Evolutionary conservation across 2,329 filamentous ascomycete genomes (phyloP).

Genomic region (Xylariales sp.): DNA sequence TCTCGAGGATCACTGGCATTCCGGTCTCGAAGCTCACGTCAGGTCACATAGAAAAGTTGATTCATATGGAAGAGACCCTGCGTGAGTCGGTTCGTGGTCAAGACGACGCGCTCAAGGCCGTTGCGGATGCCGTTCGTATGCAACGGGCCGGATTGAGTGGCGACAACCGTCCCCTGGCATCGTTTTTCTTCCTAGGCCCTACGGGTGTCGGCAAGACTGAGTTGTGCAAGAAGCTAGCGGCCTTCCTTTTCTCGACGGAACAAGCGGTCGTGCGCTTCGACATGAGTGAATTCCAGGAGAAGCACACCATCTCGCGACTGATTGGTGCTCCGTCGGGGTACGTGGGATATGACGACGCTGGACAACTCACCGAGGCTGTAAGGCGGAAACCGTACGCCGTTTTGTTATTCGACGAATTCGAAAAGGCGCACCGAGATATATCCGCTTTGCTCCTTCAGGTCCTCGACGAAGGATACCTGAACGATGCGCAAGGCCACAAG

Average conservation of each 20-base stretch:
- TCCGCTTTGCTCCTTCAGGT: conserved; percentile 89
- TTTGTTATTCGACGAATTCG: conserved; percentile 92
- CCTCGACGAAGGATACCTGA: conserved; percentile 92
- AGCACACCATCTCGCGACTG: conserved; percentile 88
- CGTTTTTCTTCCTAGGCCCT: conserved; percentile 96
- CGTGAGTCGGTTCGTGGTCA: conserved; percentile 83
- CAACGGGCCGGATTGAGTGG: conserved; percentile 89
- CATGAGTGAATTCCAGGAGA: conserved; percentile 97
- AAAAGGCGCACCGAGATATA: conserved; percentile 95
- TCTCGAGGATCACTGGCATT: conserved; percentile 87
- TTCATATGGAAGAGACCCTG: conserved; percentile 91
- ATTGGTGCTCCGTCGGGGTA: conserved; percentile 94
- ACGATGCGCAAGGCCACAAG: conserved; percentile 91
- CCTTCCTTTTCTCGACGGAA: conserved; percentile 89
- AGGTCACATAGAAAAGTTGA: conserved; percentile 89
- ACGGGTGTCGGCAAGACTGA: conserved; percentile 98
- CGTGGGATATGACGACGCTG: conserved; percentile 93
- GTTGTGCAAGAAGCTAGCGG: conserved; percentile 91
- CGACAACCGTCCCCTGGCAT: conserved; percentile 85
- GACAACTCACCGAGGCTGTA: conserved; percentile 92
- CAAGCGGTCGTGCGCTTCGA: conserved; percentile 90
- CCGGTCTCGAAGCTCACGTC: conserved; percentile 89
- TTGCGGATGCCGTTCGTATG: conserved; percentile 88
- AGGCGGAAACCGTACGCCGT: conserved; percentile 93
- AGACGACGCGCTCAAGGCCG: conserved; percentile 86